Evolutionary conservation across 257 asterid genomes (phyloP), one percentile per base, ranked within the genome.

Genomic region (Solanum chiquidenum): DNA sequence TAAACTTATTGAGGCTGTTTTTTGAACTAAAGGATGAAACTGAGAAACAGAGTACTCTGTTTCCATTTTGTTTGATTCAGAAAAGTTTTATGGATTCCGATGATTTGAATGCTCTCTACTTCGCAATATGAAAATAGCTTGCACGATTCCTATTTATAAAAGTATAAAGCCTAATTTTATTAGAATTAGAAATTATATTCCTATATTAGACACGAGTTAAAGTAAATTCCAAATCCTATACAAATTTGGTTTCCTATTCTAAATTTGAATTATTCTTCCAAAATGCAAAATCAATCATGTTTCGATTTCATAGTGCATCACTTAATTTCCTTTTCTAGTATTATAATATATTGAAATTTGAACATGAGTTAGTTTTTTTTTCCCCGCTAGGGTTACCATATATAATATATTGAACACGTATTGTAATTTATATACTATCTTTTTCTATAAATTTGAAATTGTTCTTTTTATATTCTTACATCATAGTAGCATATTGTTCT

Each of bases 1-100:
- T 91, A 92, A 87, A 87, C 95, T 92, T 90, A 95, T 92, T 29
- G 98, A 92, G 34, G 95, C 98, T 84, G 94, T 93, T 87, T 87
- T 93, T 74, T 94, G 88, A 77, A 93, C 92, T 87, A 92, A 88
- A 87, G 95, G 94, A 88, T n/a, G 52, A 44, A 44, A 44, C 0
- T 44, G 52, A 44, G 52, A 44, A 42, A 42, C 49, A 42, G 5
- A 42, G 16, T 44, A 44, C 52, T 44, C 5, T 42, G 49, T 42
- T 42, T 42, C 49, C 49, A 42, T 42, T 42, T 42, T 42, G 49
- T 42, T 42, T 42, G 49, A 42, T 42, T 42, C 42, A 12, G 44
- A 40, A 40, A 40, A 40, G 12, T 40, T 40, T 40, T 40, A 40
- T 40, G 46, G 49, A 42, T 42, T 42, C 49, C 14, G 49, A 95